Evolutionary conservation across 805 yeast species (phyloP), one percentile per base, ranked within the genome.

Genomic region (Wickerhamomyces chambardii): DNA sequence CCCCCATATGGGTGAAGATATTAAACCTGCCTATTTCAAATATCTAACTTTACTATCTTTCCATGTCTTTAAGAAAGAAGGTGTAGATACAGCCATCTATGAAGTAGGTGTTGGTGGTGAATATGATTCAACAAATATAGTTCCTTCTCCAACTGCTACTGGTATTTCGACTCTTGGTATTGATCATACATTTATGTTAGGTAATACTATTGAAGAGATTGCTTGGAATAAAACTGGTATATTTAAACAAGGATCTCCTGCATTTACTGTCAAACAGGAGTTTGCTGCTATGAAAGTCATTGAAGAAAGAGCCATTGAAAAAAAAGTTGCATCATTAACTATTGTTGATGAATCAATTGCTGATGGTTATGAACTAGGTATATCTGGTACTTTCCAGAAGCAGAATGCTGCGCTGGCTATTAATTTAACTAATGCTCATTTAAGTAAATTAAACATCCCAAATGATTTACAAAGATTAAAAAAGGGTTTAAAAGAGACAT

Each of bases 51-150:
- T 94, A 15, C 58, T 92, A 40, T 85, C 97, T 3, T 92, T 87
- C 64, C 96, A 94, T 55, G 82, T 86, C 1, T 94, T 94, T 48
- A 55, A 85, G 60, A 69, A 74, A 36, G 98, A 92, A 58, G 82
- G 84, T 2, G 89, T 92, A n/a, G 84, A 87, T 51, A 74, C 95
- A 26, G 97, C 97, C 11, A 80, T 92, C 28, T 87, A 84, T 52
- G 99, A 92, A 56, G 99, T 94, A 22, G 99, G 99, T 17, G 95
- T 92, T 32, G 99, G 99, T 21, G 99, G 99, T 6, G 94, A 84
- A 53, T 86, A 77, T 50, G 99, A 92, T 57, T 85, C 96, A n/a
- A 92, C 99, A 11, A 92, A 92, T 54, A 72, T 92, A 3, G 73
- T 92, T 33, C 75, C 68, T 30, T 61, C 66, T 30, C 97, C 98